phyloP scores from a whole-genome alignment of 177 flowering plant genomes.

The Vitis hybrid region DNA sequence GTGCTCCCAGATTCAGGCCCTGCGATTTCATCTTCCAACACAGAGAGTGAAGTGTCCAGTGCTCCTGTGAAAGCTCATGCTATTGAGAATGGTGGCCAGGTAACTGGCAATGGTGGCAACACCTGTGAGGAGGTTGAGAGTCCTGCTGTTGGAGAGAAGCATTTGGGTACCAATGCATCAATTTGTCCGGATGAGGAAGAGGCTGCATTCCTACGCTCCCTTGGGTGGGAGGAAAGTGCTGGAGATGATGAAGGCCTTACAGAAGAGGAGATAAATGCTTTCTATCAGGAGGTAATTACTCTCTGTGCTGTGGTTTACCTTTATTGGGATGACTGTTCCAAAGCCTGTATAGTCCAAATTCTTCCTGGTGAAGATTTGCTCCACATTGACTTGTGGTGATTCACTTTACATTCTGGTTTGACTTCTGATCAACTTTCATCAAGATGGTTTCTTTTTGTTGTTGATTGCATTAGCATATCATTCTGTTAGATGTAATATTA shows the following conservation, averaged over 20 bases:
- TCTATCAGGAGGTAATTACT: conserved; percentile 45
- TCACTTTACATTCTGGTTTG: no score
- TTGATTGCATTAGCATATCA: no score
- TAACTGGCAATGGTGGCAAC: conserved; percentile 37
- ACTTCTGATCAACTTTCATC: no score
- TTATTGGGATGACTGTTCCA: background rate
- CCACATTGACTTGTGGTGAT: no score
- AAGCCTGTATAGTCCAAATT: background rate
- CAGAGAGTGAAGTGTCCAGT: conserved; percentile 26
- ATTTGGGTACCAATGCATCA: conserved; percentile 17
- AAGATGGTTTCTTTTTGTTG: no score
- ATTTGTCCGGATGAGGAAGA: conserved; percentile 65
- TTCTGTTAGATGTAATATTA: no score
- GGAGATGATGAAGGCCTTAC: conserved; percentile 83
- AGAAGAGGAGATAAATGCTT: conserved; percentile 80
- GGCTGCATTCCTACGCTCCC: conserved; percentile 66
- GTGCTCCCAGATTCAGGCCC: conserved; percentile 31
- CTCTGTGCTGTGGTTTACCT: background rate
- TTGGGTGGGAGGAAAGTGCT: conserved; percentile 84
- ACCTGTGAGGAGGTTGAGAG: conserved; percentile 27
- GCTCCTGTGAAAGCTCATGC: conserved; percentile 30
- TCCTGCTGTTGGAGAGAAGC: conserved; percentile 29
- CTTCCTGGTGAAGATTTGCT: no score
- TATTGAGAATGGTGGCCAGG: conserved; percentile 33
- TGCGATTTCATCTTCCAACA: conserved; percentile 21